Percentiles rank a stretch among this genome's conserved stretches.
These are phyloP conservation scores for Graphiopsis chlorocephala DNA, from an alignment of 2,329 filamentous ascomycete genomes.

Conservation along the genomic window DNA sequence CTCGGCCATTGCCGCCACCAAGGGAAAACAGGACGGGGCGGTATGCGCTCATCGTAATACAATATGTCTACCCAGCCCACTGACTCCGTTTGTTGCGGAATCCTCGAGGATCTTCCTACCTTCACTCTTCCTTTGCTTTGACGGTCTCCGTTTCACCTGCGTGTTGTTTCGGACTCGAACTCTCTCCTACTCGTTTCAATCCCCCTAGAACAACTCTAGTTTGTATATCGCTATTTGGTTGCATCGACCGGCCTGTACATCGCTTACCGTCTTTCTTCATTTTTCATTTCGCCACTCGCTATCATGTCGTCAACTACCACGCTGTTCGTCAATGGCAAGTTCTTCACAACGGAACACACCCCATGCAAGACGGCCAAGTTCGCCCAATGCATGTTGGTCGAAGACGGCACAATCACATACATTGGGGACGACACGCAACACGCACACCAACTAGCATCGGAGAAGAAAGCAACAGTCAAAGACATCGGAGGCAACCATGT, in stretches of 20 bases:
- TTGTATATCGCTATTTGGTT: background rate
- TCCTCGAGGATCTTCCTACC: background rate
- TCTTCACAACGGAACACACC: conserved; percentile 14
- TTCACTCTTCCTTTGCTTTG: background rate
- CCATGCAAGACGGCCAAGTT: conserved; percentile 22
- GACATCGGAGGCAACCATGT: conserved; percentile 43
- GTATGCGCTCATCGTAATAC: conserved; percentile 16
- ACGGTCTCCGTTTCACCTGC: background rate
- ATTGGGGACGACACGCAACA: conserved; percentile 38
- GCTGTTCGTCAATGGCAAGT: conserved; percentile 17
- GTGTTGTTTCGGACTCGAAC: background rate
- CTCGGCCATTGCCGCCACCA: background rate
- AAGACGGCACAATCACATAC: conserved; percentile 41
- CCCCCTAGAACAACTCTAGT: too few relatives aligned
- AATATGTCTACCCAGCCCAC: background rate
- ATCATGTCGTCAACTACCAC: background rate
- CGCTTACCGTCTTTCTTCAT: background rate
- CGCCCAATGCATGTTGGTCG: conserved; percentile 39
- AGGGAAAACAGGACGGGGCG: background rate
- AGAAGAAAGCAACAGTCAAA: conserved; percentile 19
- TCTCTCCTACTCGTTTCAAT: background rate
- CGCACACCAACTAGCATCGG: conserved; percentile 24
- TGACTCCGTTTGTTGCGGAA: background rate
- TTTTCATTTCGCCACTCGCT: background rate
- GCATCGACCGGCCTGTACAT: background rate